These are phyloP conservation scores for Ettlia oleoabundans DNA, from an alignment of 139 green algal species.

Conservation along the genomic window DNA sequence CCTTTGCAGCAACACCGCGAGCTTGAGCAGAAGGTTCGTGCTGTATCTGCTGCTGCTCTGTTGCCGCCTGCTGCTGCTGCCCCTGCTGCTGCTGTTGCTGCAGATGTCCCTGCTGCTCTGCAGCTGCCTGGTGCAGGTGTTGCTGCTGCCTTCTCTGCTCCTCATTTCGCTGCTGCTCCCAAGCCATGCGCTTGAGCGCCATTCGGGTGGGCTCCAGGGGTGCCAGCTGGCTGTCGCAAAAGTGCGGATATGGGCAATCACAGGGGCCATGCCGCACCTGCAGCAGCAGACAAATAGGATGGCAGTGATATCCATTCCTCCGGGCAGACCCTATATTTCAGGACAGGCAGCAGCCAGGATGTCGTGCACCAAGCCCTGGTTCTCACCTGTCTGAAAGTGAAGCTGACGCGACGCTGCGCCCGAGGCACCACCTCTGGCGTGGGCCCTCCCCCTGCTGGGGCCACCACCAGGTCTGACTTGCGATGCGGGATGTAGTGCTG, in stretches of 20 bases:
- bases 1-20: too few species aligned
- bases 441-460: not conserved
- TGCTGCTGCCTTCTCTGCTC: not conserved
- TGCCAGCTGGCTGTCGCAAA: constrained; percentile 90
- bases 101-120: not conserved
- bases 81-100: constrained; percentile 10
- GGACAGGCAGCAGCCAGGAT: too few species aligned
- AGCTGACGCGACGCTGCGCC: constrained; percentile 68
- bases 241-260: constrained; percentile 78
- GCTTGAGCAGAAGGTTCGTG: not conserved
- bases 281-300: too few species aligned
- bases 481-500: constrained; percentile 96
- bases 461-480: constrained; percentile 74
- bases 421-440: constrained; percentile 43
- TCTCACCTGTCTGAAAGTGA: constrained; percentile 91
- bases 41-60: constrained; percentile 30
- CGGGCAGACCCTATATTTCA: too few species aligned
- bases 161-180: not conserved
- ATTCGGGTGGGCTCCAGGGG: constrained; percentile 73
- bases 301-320: too few species aligned
- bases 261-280: constrained; percentile 74
- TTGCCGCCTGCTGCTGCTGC: constrained; percentile 37
- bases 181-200: constrained; percentile 17
- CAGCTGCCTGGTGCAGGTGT: not conserved
- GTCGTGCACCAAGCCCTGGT: too few species aligned